These are phyloP conservation scores for Pueraria montana DNA, from an alignment of 306 rosid genomes.

Conservation along the genomic window DNA sequence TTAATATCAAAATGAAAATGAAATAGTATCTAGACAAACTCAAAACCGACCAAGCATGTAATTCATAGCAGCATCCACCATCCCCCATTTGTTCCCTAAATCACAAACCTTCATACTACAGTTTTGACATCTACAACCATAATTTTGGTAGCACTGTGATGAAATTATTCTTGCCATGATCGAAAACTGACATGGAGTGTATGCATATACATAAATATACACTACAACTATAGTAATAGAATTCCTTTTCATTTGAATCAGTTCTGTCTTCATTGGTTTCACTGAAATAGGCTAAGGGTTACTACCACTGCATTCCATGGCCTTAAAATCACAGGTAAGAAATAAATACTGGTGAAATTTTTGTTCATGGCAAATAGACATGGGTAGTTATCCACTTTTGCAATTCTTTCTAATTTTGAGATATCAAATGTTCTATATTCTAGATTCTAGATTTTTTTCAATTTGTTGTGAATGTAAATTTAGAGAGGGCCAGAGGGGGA, in stretches of 20 bases:
- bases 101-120: neutral
- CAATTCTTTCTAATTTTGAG: neutral
- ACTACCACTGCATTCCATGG: neutral
- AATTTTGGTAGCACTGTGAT: constrained; percentile 11
- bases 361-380: no score
- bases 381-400: no score
- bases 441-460: neutral
- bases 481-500: neutral
- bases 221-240: neutral
- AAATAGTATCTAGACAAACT: constrained; percentile 13
- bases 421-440: neutral
- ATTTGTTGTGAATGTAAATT: neutral
- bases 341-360: no score
- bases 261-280: neutral
- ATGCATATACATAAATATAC: neutral
- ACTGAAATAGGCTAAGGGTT: neutral
- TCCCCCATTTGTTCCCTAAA: constrained; percentile 1
- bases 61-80: constrained; percentile 1
- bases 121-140: constrained; percentile 19
- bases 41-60: neutral
- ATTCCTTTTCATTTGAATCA: neutral
- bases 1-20: constrained; percentile 31
- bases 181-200: neutral
- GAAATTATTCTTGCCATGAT: neutral
- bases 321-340: neutral